Conservation (phyloP, 2,329 filamentous ascomycete species). For the Penicillium sp. region DNA sequence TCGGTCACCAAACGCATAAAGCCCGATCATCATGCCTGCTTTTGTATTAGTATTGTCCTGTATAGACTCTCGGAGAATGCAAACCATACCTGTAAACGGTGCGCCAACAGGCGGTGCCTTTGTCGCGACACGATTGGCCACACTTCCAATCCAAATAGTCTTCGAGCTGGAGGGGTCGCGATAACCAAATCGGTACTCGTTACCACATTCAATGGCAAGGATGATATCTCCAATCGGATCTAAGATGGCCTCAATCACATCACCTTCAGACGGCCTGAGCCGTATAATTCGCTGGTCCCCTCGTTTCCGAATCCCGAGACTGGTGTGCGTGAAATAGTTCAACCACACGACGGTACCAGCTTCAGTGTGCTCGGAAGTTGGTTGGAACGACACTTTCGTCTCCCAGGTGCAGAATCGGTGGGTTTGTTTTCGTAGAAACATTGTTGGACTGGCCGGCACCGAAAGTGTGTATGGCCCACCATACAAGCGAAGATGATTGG, state of each 20-base stretch:
- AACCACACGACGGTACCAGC: slow-evolving; percentile 60
- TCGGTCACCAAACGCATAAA: slow-evolving; percentile 50
- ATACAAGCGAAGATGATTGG: slow-evolving; percentile 52
- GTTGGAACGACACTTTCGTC: slow-evolving; percentile 52
- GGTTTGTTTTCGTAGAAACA: slow-evolving; percentile 60
- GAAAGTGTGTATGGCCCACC: slow-evolving; percentile 58
- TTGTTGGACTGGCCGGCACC: slow-evolving; percentile 55
- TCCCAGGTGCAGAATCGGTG: slow-evolving; percentile 50
- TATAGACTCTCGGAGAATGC: background rate
- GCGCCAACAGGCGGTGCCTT: slow-evolving; percentile 44
- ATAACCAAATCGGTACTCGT: slow-evolving; percentile 37
- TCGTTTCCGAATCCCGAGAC: slow-evolving; percentile 44
- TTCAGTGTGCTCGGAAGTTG: slow-evolving; percentile 50
- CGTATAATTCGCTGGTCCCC: slow-evolving; percentile 29
- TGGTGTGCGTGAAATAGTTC: slow-evolving; percentile 54
- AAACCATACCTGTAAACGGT: slow-evolving; percentile 41
- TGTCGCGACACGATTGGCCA: slow-evolving; percentile 42
- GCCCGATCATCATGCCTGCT: slow-evolving; percentile 50
- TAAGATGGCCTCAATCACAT: slow-evolving; percentile 20
- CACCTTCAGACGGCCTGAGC: slow-evolving; percentile 30
- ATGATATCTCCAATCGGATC: slow-evolving; percentile 24
- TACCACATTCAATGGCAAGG: slow-evolving; percentile 38
- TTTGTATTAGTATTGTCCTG: background rate
- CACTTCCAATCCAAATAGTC: slow-evolving; percentile 32
- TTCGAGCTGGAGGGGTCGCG: slow-evolving; percentile 8